These are phyloP conservation scores for Starmerella sp. DNA, from an alignment of 805 yeast species.

Conservation along the genomic window DNA sequence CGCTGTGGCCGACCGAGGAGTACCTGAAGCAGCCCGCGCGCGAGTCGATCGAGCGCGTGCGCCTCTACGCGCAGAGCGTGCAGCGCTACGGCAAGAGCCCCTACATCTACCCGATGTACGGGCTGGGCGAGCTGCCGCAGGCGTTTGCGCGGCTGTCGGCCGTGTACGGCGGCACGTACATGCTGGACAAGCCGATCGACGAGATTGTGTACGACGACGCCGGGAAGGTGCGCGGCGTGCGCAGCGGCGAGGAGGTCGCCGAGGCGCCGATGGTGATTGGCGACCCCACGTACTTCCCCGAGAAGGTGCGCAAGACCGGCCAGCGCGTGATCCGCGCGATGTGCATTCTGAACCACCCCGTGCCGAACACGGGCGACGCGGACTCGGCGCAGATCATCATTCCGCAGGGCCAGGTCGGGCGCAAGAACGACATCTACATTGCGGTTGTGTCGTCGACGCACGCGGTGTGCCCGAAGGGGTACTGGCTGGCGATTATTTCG, in stretches of 20 bases:
- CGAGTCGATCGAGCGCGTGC: slow-evolving; percentile 76
- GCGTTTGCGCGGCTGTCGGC: slow-evolving; percentile 96
- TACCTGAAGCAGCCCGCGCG: slow-evolving; percentile 82
- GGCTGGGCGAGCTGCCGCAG: slow-evolving; percentile 97
- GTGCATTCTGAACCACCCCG: slow-evolving; percentile 82
- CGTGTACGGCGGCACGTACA: slow-evolving; percentile 95
- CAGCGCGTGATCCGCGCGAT: slow-evolving; percentile 69
- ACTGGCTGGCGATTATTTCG: slow-evolving; percentile 85
- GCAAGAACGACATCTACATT: slow-evolving; percentile 88
- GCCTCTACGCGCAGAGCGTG: slow-evolving; percentile 78
- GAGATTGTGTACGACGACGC: slow-evolving; percentile 64
- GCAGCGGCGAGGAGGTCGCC: slow-evolving; percentile 83
- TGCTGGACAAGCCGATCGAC: slow-evolving; percentile 93
- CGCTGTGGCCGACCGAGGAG: slow-evolving; percentile 85
- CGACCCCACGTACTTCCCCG: slow-evolving; percentile 96
- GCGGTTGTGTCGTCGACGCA: slow-evolving; percentile 85
- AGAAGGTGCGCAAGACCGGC: slow-evolving; percentile 60
- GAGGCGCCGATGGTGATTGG: slow-evolving; percentile 90
- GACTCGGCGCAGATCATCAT: slow-evolving; percentile 90
- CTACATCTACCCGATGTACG: slow-evolving; percentile 88
- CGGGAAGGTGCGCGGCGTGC: slow-evolving; percentile 73
- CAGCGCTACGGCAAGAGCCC: slow-evolving; percentile 95
- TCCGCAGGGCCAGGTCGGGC: slow-evolving; percentile 88
- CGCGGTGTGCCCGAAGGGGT: slow-evolving; percentile 79
- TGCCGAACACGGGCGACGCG: slow-evolving; percentile 67